Percentiles rank a stretch among this genome's conserved stretches.
Evolutionary conservation across 2,329 filamentous ascomycete species (phyloP).

Genomic region (Acrodontium crateriforme): DNA sequence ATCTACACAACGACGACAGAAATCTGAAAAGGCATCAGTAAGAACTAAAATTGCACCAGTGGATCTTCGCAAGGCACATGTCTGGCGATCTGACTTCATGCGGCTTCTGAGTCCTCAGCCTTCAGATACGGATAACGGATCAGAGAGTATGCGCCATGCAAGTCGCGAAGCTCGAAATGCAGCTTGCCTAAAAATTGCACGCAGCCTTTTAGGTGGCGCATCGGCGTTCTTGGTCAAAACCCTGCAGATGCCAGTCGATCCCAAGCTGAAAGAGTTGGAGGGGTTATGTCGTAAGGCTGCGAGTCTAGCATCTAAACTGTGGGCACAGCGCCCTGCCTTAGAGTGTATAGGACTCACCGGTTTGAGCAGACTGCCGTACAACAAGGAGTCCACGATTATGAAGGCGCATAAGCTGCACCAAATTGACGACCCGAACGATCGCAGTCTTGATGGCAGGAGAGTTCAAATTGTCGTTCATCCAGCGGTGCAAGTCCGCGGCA

Average conservation of each 20-base stretch:
- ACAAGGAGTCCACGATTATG: conserved; percentile 2
- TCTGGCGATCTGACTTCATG: conserved; percentile 5
- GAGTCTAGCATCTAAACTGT: conserved; percentile 1
- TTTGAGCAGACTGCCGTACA: conserved; percentile 1
- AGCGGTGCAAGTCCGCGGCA: conserved; percentile 3
- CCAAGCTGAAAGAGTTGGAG: no score
- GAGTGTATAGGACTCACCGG: conserved; percentile 1
- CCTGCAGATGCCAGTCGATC: no score
- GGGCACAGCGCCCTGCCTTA: conserved; percentile 2
- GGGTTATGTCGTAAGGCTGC: no score
- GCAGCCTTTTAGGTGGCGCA: no score
- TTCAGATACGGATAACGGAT: no score
- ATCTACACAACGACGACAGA: no score
- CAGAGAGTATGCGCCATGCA: no score
- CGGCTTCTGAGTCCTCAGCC: conserved; percentile 1
- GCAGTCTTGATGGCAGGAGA: conserved; percentile 3
- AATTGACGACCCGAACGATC: conserved; percentile 4
- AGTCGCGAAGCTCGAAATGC: no score
- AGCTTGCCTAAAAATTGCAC: no score
- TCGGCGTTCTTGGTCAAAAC: no score
- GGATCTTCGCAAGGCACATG: conserved; percentile 1
- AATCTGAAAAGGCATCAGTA: no score
- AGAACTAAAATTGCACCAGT: conserved; percentile 2
- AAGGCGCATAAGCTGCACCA: conserved; percentile 3
- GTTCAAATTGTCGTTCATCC: conserved; percentile 4